These are phyloP conservation scores for Tetracentron sinense DNA, from an alignment of 164 flowering plant species.

Conservation along the genomic window DNA sequence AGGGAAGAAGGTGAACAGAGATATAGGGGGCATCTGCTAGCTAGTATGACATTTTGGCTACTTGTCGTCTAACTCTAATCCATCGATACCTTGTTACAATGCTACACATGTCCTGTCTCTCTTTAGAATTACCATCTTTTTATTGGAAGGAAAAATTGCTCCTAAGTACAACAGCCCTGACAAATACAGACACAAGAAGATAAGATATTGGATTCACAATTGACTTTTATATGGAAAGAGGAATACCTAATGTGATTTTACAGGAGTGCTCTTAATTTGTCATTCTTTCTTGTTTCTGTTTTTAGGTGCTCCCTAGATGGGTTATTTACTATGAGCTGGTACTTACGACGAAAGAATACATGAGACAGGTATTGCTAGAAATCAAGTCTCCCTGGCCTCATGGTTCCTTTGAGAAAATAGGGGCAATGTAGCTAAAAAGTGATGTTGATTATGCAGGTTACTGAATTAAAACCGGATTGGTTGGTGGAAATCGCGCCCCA, in stretches of 20 bases:
- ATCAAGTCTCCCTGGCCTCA: neutral
- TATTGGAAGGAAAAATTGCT: too few relatives aligned
- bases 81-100: too few relatives aligned
- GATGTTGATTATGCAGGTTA: slow-evolving; percentile 48
- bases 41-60: too few relatives aligned
- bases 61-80: too few relatives aligned
- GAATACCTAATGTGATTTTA: neutral
- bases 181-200: too few relatives aligned
- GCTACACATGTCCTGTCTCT: too few relatives aligned
- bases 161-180: too few relatives aligned
- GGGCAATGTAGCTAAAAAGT: neutral
- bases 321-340: slow-evolving; percentile 89
- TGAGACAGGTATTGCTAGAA: slow-evolving; percentile 63
- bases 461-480: slow-evolving; percentile 92
- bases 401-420: neutral
- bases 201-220: too few relatives aligned
- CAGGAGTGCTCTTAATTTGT: slow-evolving; percentile 3
- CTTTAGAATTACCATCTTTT: too few relatives aligned
- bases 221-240: neutral
- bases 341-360: slow-evolving; percentile 88
- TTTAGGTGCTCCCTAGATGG: slow-evolving; percentile 87
- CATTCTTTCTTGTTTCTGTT: slow-evolving; percentile 2
- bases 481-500: slow-evolving; percentile 94
- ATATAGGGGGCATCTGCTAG: too few relatives aligned
- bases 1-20: too few relatives aligned